Evolutionary conservation across 2,329 filamentous ascomycete genomes (phyloP), one percentile per base, ranked within the genome.

Genomic region (Fusarium caatingaense): DNA sequence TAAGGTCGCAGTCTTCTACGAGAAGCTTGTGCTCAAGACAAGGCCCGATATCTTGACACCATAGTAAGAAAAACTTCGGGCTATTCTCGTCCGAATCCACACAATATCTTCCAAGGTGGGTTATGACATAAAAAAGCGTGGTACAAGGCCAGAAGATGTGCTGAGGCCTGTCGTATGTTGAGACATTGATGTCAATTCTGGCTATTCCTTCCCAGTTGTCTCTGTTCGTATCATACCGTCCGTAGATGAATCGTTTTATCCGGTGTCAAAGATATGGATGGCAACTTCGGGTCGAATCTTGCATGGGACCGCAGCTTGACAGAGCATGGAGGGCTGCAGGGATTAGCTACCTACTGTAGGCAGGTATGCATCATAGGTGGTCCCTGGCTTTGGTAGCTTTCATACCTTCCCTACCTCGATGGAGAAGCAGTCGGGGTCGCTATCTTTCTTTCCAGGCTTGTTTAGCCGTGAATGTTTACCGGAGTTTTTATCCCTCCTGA

Each of bases 321-420:
- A 60, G 40, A 62, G 54, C 58, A 64, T 68, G 68, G 62, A 69
- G 50, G 49, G 47, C 48, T 71, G 60, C 72, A 71, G 63, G 67
- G 69, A 58, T 65, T 48, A 37, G 34, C 34, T 37, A n/a, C 34
- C 28, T 30, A 30, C 28, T 10, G 32, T 34, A 34, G 10, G 34
- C 34, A n/a, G 34, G 34, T 37, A 28, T 61, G 51, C 68, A 63
- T 70, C 49, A 62, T 68, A 53, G 49, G 61, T 58, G 56, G 59
- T 66, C 63, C 72, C 72, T 69, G 60, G 65, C 65, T 66, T 53
- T 65, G 65, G 63, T 60, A 74, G 59, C 56, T 64, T 73, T 56
- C 56, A 62, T 68, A 72, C 62, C 44, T 60, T 53, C 41, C 20
- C 25, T 30, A 28, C 30, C 23, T 44, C 40, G 28, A 30, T 56